Percentiles rank a stretch among this genome's conserved stretches.
phyloP scores from a whole-genome alignment of 164 flowering plant genomes.

The Taxillus chinensis region DNA sequence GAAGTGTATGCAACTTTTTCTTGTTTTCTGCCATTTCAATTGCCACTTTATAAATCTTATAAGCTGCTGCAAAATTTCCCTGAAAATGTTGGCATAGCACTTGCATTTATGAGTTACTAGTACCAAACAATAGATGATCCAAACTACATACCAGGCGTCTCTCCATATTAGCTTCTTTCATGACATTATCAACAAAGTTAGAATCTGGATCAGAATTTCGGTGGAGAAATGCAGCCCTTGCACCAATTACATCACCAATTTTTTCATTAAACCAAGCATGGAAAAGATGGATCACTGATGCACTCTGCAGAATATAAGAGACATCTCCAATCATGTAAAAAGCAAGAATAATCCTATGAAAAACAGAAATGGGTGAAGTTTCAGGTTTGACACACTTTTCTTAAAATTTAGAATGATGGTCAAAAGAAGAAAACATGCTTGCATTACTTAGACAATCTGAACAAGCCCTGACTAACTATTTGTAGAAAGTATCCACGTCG shows the following conservation, averaged over 20 bases:
- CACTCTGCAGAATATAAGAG: constrained; percentile 37
- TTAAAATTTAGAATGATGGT: not conserved
- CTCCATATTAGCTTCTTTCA: constrained; percentile 72
- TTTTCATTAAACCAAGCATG: constrained; percentile 74
- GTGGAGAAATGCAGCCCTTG: constrained; percentile 48
- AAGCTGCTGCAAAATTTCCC: constrained; percentile 73
- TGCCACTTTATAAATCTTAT: constrained; percentile 50
- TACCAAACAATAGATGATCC: not conserved
- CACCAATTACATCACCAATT: constrained; percentile 50
- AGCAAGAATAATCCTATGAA: constrained; percentile 11
- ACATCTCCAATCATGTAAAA: constrained; percentile 12
- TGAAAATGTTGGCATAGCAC: constrained; percentile 18
- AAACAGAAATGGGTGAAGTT: not conserved
- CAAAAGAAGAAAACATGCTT: not conserved
- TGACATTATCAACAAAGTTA: constrained; percentile 40
- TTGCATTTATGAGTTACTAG: not conserved
- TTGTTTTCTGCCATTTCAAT: constrained; percentile 37
- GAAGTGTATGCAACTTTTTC: constrained; percentile 30
- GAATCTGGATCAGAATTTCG: constrained; percentile 26
- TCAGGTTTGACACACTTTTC: not conserved
- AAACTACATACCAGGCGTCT: constrained; percentile 53
- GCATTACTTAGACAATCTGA: not conserved
- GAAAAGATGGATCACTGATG: constrained; percentile 62
- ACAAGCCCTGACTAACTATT: not conserved
- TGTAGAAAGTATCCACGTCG: not conserved